A percentile compares a stretch with the other conserved stretches of the same genome.
Conservation (phyloP, 208 protist genomes). For the Naegleria fowleri region DNA sequence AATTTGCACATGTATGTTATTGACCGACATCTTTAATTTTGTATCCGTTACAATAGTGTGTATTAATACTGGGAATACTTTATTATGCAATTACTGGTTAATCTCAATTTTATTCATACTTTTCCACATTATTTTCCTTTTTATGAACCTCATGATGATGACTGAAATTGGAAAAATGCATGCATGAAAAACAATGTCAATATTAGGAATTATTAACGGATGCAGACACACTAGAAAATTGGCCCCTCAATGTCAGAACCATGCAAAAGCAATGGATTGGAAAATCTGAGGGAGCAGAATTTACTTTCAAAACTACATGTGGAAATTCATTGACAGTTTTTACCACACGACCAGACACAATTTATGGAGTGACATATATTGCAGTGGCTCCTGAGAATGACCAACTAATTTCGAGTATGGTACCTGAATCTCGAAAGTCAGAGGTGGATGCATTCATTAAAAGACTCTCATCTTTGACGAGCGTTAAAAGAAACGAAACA, state of each 20-base stretch:
- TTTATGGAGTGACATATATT: slow-evolving; percentile 54
- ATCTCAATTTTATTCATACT: no score
- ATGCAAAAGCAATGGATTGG: slow-evolving; percentile 73
- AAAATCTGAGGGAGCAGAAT: slow-evolving; percentile 45
- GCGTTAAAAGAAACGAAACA: background rate
- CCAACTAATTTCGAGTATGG: background rate
- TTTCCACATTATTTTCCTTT: no score
- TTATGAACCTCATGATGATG: no score
- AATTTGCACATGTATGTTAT: slow-evolving; percentile 53
- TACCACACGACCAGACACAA: slow-evolving; percentile 58
- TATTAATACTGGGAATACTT: background rate
- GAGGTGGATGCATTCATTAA: background rate
- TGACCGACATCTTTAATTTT: slow-evolving; percentile 3
- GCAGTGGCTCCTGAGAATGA: slow-evolving; percentile 46
- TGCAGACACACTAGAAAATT: slow-evolving; percentile 45
- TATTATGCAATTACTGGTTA: no score
- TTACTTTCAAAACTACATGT: slow-evolving; percentile 43
- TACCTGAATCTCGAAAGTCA: background rate
- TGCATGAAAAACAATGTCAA: background rate
- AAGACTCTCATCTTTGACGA: background rate
- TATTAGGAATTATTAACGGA: slow-evolving; percentile 38
- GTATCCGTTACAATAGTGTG: background rate
- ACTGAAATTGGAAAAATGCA: background rate
- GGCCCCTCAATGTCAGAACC: slow-evolving; percentile 54
- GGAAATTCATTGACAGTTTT: slow-evolving; percentile 37